phyloP scores from a whole-genome alignment of 192 early-diverging fungal species.

The Podila minutissima region DNA sequence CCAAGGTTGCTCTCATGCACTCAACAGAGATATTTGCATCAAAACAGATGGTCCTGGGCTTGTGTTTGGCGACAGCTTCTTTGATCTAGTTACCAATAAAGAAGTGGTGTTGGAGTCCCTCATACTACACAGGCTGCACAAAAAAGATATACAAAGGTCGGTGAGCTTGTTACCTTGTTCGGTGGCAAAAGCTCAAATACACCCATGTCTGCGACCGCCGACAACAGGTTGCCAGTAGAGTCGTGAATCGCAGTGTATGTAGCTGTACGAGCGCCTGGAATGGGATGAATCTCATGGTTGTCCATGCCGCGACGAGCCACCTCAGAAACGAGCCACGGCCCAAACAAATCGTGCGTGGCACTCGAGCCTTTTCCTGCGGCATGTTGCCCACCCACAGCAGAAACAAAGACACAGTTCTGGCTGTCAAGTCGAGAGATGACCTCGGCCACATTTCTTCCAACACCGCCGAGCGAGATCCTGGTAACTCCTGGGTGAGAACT shows the following conservation, averaged over 20 bases:
- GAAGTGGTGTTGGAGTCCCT: slow-evolving; percentile 6
- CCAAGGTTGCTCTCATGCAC: slow-evolving; percentile 57
- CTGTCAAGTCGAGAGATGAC: slow-evolving; percentile 71
- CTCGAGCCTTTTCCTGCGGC: not conserved
- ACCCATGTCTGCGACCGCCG: slow-evolving; percentile 94
- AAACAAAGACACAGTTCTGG: slow-evolving; percentile 69
- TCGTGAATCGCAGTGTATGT: slow-evolving; percentile 85
- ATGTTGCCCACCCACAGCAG: slow-evolving; percentile 64
- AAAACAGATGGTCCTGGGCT: slow-evolving; percentile 68
- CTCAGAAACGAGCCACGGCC: slow-evolving; percentile 60
- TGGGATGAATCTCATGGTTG: slow-evolving; percentile 34
- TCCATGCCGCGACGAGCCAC: slow-evolving; percentile 66
- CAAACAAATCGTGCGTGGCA: slow-evolving; percentile 68
- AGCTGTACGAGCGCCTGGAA: slow-evolving; percentile 66
- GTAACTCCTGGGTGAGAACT: slow-evolving; percentile 83
- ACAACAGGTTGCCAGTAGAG: slow-evolving; percentile 73
- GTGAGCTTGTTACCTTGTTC: slow-evolving; percentile 30
- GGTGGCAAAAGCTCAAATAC: slow-evolving; percentile 69
- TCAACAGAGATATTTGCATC: slow-evolving; percentile 77
- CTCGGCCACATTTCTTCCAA: slow-evolving; percentile 93
- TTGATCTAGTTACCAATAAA: slow-evolving; percentile 35
- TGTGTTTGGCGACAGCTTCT: slow-evolving; percentile 29
- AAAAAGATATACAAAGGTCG: not conserved
- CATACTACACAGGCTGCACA: not conserved
- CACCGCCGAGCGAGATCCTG: slow-evolving; percentile 80